phyloP scores from a whole-genome alignment of 129 eudicot species.

The Pittosporum tobira region DNA sequence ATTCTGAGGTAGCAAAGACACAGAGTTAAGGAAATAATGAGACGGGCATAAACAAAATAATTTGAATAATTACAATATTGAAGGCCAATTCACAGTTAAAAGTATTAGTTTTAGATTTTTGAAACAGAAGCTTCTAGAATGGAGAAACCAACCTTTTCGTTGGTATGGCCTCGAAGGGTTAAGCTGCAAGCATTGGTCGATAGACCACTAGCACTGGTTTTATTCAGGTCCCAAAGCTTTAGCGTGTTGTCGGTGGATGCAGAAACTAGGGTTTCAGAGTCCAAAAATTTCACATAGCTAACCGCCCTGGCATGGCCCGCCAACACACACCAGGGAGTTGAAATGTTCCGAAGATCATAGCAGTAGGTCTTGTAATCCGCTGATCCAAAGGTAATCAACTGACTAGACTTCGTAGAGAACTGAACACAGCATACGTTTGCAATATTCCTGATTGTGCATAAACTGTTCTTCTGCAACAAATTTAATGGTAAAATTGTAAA shows the following conservation, averaged over 20 bases:
- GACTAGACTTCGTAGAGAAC: constrained; percentile 44
- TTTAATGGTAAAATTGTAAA: neutral
- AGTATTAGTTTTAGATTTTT: neutral
- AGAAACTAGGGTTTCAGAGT: constrained; percentile 47
- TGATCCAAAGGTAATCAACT: constrained; percentile 47
- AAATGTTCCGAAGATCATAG: constrained; percentile 47
- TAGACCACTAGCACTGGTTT: constrained; percentile 25
- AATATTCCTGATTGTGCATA: constrained; percentile 24
- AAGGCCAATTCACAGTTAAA: neutral
- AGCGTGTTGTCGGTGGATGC: constrained; percentile 65
- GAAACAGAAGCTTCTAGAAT: neutral
- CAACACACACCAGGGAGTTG: constrained; percentile 49
- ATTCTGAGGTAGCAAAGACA: constrained; percentile 29
- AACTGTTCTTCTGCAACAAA: constrained; percentile 27
- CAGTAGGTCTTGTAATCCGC: constrained; percentile 49
- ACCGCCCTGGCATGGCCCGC: constrained; percentile 49
- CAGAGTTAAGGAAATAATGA: neutral
- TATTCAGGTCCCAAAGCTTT: constrained; percentile 70
- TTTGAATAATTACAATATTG: neutral
- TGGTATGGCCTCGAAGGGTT: constrained; percentile 55
- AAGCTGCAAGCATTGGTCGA: constrained; percentile 42
- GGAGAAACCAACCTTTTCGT: constrained; percentile 39
- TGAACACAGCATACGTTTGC: constrained; percentile 63
- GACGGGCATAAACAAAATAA: no score
- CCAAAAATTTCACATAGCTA: constrained; percentile 56